These are phyloP conservation scores for Phytophthora rubi DNA, from an alignment of 352 stramenopile genomes.

Conservation along the genomic window DNA sequence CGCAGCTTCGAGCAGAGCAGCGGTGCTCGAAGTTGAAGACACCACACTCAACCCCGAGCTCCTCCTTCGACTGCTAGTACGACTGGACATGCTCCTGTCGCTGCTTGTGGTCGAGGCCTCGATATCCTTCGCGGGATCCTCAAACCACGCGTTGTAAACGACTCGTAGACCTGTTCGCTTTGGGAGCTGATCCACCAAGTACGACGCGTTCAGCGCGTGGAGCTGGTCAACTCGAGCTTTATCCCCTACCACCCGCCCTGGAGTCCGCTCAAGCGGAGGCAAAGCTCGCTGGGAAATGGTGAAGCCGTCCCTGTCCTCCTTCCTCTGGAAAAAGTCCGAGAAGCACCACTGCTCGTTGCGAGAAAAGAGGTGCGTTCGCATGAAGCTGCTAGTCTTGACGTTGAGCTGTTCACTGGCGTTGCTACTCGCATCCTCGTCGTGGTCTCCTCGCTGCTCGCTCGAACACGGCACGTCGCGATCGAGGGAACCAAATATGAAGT, in stretches of 20 bases:
- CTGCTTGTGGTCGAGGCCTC: background rate
- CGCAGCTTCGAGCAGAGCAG: background rate
- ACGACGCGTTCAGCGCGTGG: conserved; percentile 43
- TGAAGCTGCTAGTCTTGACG: conserved; percentile 47
- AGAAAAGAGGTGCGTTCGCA: conserved; percentile 31
- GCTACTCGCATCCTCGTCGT: conserved; percentile 2
- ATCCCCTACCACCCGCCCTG: conserved; percentile 23
- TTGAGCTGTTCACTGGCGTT: conserved; percentile 30
- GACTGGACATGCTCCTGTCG: conserved; percentile 22
- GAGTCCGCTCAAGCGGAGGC: conserved; percentile 20
- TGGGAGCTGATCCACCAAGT: conserved; percentile 43
- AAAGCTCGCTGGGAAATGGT: conserved; percentile 42
- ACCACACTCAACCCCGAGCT: conserved; percentile 6
- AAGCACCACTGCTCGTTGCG: conserved; percentile 53
- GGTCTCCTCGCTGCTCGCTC: background rate
- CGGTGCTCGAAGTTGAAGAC: conserved; percentile 13
- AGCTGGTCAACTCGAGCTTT: conserved; percentile 46
- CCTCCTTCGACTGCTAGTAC: conserved; percentile 11
- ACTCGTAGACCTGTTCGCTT: conserved; percentile 40
- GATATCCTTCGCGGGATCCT: conserved; percentile 4
- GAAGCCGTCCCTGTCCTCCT: conserved; percentile 36
- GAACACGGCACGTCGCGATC: conserved; percentile 36
- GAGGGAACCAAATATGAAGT: conserved; percentile 45
- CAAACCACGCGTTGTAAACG: conserved; percentile 49
- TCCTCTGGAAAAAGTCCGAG: conserved; percentile 39